Evolutionary conservation across 2,329 filamentous ascomycete species (phyloP).

Genomic region (Paraphoma chrysanthemicola): DNA sequence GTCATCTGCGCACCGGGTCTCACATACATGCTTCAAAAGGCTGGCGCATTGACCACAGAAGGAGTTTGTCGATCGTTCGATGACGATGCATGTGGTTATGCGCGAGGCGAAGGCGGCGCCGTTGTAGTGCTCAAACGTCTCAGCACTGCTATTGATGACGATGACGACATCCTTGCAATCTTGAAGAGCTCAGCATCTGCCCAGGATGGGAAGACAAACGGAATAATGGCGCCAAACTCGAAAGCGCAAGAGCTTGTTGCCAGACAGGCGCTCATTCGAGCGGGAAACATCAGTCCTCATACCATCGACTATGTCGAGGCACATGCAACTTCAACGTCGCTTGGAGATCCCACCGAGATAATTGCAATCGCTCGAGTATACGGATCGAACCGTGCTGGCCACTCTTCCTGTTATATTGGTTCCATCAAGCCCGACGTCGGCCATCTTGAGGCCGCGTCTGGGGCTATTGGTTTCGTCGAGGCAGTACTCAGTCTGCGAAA

Average conservation of each 20-base stretch:
- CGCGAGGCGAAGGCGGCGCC: constrained; percentile 66
- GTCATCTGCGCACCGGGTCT: constrained; percentile 44
- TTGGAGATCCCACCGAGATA: constrained; percentile 51
- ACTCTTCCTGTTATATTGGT: constrained; percentile 31
- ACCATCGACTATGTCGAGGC: constrained; percentile 46
- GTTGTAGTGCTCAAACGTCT: constrained; percentile 45
- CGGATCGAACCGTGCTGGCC: constrained; percentile 10
- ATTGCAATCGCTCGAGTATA: constrained; percentile 29
- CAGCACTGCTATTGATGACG: constrained; percentile 53
- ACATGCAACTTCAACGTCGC: constrained; percentile 65
- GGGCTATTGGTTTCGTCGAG: constrained; percentile 29
- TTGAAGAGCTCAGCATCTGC: constrained; percentile 36
- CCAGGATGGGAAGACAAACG: constrained; percentile 32
- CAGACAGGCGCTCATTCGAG: constrained; percentile 42
- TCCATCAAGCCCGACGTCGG: constrained; percentile 44
- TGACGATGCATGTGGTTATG: constrained; percentile 67
- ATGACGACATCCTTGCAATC: constrained; percentile 40
- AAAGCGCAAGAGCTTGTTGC: constrained; percentile 52
- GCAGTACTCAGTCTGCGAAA: constrained; percentile 40
- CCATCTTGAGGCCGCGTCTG: constrained; percentile 25
- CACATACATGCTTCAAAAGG: constrained; percentile 54
- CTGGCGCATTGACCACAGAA: constrained; percentile 52
- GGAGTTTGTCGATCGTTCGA: constrained; percentile 54
- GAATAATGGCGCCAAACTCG: constrained; percentile 44
- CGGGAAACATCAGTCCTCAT: constrained; percentile 41